Evolutionary conservation across 148 eudicot species (phyloP).

Genomic region (Rhododendron henanense): DNA sequence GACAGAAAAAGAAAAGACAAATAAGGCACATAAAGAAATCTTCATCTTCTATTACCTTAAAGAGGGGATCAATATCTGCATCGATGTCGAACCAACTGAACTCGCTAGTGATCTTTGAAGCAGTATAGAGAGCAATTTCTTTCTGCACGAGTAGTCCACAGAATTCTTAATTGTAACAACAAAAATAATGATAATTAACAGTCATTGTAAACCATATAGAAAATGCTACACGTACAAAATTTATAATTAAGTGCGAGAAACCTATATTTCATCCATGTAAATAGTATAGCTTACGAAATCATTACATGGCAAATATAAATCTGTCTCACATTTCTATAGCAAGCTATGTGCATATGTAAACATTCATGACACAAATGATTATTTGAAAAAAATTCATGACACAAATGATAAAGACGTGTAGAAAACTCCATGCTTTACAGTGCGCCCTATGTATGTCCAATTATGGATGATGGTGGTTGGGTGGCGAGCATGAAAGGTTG

Average conservation of each 20-base stretch:
- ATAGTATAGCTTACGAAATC: neutral
- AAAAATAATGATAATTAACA: neutral
- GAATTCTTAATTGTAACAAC: neutral
- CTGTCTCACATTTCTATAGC: neutral
- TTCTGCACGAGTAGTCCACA: slow-evolving; percentile 53
- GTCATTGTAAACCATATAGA: neutral
- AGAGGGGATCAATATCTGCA: slow-evolving; percentile 87
- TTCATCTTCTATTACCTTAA: slow-evolving; percentile 59
- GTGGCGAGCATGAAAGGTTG: neutral
- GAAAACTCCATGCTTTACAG: neutral
- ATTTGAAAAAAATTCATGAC: neutral
- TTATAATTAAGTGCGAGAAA: neutral
- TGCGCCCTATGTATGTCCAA: neutral
- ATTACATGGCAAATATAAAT: neutral
- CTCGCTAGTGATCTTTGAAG: slow-evolving; percentile 79
- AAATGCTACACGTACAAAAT: neutral
- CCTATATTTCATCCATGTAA: neutral
- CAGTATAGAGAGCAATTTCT: slow-evolving; percentile 92
- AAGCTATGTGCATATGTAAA: neutral
- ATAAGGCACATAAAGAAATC: neutral
- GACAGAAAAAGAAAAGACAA: neutral
- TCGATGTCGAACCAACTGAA: slow-evolving; percentile 94
- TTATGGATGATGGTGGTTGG: neutral
- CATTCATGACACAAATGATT: neutral
- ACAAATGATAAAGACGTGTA: neutral